phyloP scores from a whole-genome alignment of 192 early-diverging fungal genomes.

The Podila verticillata region DNA sequence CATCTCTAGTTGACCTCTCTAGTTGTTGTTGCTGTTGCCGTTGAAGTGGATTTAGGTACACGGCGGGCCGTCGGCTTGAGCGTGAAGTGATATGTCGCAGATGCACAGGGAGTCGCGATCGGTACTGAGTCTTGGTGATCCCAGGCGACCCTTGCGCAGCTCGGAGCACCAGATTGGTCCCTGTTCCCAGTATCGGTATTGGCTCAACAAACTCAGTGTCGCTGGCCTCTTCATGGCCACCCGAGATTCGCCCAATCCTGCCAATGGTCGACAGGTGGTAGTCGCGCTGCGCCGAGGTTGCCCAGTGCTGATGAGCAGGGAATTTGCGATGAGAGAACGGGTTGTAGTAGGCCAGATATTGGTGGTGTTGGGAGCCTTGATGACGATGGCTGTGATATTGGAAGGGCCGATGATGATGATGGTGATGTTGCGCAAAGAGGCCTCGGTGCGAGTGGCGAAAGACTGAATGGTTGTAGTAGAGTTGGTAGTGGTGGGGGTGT shows the following conservation, averaged over 20 bases:
- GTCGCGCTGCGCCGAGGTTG: constrained; percentile 33
- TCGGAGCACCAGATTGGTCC: constrained; percentile 16
- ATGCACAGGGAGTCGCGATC: constrained; percentile 38
- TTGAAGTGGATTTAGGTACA: constrained; percentile 17
- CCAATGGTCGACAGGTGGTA: constrained; percentile 43
- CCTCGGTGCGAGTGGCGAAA: neutral
- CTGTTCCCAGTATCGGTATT: constrained; percentile 1
- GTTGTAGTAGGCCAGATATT: constrained; percentile 17
- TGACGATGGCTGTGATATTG: neutral
- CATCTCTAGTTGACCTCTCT: neutral
- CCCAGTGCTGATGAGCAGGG: constrained; percentile 39
- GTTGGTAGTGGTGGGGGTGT: constrained; percentile 11
- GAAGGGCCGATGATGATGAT: neutral
- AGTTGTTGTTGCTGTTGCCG: constrained; percentile 1
- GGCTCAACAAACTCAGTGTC: neutral
- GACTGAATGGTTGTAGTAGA: neutral
- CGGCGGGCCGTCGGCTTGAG: constrained; percentile 28
- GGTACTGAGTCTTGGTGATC: constrained; percentile 17
- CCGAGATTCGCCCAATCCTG: neutral
- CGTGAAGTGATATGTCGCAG: constrained; percentile 43
- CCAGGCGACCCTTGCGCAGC: constrained; percentile 10
- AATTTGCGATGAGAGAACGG: constrained; percentile 38
- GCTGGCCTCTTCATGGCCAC: neutral
- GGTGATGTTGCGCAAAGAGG: neutral
- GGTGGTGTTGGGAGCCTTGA: constrained; percentile 8